Conservation (phyloP, 163 green algal species). For the Trebouxia gelatinosa region DNA sequence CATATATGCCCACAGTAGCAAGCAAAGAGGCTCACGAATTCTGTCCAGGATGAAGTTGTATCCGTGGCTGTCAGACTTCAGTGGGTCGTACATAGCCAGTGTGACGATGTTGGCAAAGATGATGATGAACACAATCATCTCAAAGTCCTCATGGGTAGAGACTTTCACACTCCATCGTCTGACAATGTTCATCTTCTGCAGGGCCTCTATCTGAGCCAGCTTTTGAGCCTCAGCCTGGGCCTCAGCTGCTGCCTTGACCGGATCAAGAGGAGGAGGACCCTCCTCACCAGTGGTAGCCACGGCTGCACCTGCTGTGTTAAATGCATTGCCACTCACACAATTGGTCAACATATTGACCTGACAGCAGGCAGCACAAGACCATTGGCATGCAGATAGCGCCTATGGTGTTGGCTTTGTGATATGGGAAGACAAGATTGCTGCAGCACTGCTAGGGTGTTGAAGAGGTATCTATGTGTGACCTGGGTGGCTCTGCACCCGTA, state of each 20-base stretch:
- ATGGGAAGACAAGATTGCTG: too few relatives aligned
- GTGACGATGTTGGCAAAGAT: slow-evolving; percentile 82
- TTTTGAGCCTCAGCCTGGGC: slow-evolving; percentile 18
- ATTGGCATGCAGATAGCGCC: too few relatives aligned
- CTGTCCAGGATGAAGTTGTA: slow-evolving; percentile 50
- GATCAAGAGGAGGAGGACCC: neutral
- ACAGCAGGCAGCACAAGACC: too few relatives aligned
- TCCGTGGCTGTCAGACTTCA: slow-evolving; percentile 33
- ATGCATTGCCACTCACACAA: too few relatives aligned
- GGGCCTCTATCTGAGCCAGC: slow-evolving; percentile 12
- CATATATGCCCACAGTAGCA: too few relatives aligned
- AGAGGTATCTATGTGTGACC: too few relatives aligned
- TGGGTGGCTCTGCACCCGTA: too few relatives aligned
- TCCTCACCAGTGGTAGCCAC: neutral
- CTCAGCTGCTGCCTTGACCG: slow-evolving; percentile 12
- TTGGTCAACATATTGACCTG: too few relatives aligned
- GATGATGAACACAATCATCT: slow-evolving; percentile 59
- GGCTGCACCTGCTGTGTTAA: neutral
- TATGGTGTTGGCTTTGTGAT: too few relatives aligned
- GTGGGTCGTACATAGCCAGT: slow-evolving; percentile 67
- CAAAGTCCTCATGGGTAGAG: slow-evolving; percentile 45
- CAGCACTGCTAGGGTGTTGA: too few relatives aligned
- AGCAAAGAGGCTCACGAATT: slow-evolving; percentile 44
- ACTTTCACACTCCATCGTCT: slow-evolving; percentile 16
- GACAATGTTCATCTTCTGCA: slow-evolving; percentile 6